Conservation (phyloP, 805 yeast genomes). For the baker's yeast (Saccharomyces cerevisiae) region DNA sequence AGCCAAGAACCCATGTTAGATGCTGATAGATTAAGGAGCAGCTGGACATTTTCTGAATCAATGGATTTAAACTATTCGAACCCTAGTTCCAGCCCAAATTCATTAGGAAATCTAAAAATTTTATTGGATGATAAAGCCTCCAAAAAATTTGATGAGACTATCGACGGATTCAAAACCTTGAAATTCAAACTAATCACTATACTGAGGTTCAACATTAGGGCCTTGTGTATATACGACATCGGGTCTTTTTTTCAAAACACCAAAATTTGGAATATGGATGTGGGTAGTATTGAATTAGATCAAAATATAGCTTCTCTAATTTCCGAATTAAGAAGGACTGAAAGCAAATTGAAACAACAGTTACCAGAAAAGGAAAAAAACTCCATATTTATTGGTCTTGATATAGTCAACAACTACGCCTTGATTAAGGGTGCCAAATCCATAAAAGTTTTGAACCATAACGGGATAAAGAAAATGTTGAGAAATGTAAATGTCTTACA, state of each 20-base stretch:
- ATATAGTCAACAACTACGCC: conserved; percentile 14
- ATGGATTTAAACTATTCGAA: conserved; percentile 12
- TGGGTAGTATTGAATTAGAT: conserved; percentile 26
- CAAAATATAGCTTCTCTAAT: conserved; percentile 22
- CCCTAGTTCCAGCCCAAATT: conserved; percentile 8
- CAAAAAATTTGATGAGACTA: conserved; percentile 13
- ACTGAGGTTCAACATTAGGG: conserved; percentile 26
- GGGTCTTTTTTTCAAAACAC: conserved; percentile 21
- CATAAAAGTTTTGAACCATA: conserved; percentile 20
- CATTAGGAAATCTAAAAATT: conserved; percentile 11
- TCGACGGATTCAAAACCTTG: conserved; percentile 13
- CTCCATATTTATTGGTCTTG: conserved; percentile 22
- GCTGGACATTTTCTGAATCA: conserved; percentile 37
- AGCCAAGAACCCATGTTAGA: conserved; percentile 5
- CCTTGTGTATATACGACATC: conserved; percentile 23
- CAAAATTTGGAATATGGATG: conserved; percentile 25
- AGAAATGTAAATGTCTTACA: conserved; percentile 28
- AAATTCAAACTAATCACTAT: conserved; percentile 16
- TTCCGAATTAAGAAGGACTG: conserved; percentile 22
- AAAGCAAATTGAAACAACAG: conserved; percentile 20
- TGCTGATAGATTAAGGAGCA: conserved; percentile 29
- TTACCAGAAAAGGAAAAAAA: conserved; percentile 14
- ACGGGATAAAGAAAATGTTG: conserved; percentile 25
- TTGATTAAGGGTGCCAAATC: conserved; percentile 22
- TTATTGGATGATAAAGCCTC: conserved; percentile 15